Percentiles rank a stretch among this genome's conserved stretches.
These are phyloP conservation scores for Halenospora varia DNA, from an alignment of 495 filamentous ascomycete species.

Conservation along the genomic window DNA sequence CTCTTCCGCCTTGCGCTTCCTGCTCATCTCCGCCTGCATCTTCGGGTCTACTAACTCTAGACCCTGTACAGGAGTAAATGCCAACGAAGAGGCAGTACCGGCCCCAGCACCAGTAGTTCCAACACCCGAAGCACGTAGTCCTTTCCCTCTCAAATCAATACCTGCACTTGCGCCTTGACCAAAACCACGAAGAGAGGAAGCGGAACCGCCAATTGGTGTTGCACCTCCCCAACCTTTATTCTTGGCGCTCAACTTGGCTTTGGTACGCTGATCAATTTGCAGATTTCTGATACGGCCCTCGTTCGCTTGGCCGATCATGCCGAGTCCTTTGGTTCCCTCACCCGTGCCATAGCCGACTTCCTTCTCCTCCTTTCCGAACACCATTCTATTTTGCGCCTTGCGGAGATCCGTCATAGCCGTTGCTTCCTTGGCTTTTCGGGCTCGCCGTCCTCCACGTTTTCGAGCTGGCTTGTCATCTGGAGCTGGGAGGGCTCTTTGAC, in stretches of 20 bases:
- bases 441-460: conserved; percentile 88
- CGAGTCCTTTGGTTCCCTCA: conserved; percentile 81
- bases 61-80: conserved; percentile 92
- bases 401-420: conserved; percentile 95
- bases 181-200: conserved; percentile 75
- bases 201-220: conserved; percentile 61
- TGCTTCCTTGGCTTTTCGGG: conserved; percentile 94
- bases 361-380: conserved; percentile 92
- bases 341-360: conserved; percentile 91
- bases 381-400: conserved; percentile 94
- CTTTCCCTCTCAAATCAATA: conserved; percentile 68
- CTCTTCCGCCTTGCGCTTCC: conserved; percentile 90
- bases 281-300: conserved; percentile 81
- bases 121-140: conserved; percentile 71
- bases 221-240: conserved; percentile 91
- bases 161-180: conserved; percentile 51
- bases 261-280: conserved; percentile 89
- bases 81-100: conserved; percentile 82
- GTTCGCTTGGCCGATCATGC: conserved; percentile 89
- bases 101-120: conserved; percentile 56
- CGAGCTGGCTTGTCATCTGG: conserved; percentile 93
- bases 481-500: conserved; percentile 80
- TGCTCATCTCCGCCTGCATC: conserved; percentile 71
- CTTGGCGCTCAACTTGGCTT: conserved; percentile 89
- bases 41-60: conserved; percentile 96